Conservation (phyloP, 177 flowering plant genomes). For the Vitis hybrid region DNA sequence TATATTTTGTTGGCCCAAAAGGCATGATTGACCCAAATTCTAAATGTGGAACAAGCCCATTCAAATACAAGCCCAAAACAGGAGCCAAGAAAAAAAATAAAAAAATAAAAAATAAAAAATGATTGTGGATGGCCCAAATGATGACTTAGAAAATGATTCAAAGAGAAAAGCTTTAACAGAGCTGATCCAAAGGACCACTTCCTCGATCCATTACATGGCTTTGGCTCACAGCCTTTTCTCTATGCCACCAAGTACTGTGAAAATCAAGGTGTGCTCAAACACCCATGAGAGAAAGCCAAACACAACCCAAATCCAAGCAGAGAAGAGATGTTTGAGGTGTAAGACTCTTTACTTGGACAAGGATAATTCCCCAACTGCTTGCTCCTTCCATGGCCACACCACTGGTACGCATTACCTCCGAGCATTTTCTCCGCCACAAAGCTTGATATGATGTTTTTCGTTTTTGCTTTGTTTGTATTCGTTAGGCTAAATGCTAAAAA, state of each 20-base stretch:
- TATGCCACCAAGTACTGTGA: slow-evolving; percentile 12
- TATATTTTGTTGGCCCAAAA: too few species aligned
- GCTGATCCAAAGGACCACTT: too few species aligned
- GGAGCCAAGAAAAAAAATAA: too few species aligned
- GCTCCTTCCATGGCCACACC: slow-evolving; percentile 72
- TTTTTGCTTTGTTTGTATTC: background rate
- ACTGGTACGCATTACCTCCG: slow-evolving; percentile 29
- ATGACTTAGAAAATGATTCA: too few species aligned
- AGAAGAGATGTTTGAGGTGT: slow-evolving; percentile 61
- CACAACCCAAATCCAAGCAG: slow-evolving; percentile 10
- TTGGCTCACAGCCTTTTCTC: slow-evolving; percentile 13
- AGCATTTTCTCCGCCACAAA: too few species aligned
- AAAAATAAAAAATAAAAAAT: too few species aligned
- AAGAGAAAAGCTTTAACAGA: too few species aligned
- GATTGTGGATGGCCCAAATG: too few species aligned
- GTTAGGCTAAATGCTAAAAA: background rate
- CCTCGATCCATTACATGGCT: background rate
- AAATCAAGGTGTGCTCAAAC: slow-evolving; percentile 15
- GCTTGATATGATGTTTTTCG: too few species aligned
- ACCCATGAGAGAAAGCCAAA: slow-evolving; percentile 5
- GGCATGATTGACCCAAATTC: too few species aligned
- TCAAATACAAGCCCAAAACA: too few species aligned
- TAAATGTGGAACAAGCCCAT: too few species aligned
- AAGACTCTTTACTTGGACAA: slow-evolving; percentile 47
- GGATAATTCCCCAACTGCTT: slow-evolving; percentile 56